These are phyloP conservation scores for Pseudogymnoascus sp. DNA, from an alignment of 2,329 filamentous ascomycete species.

Conservation along the genomic window DNA sequence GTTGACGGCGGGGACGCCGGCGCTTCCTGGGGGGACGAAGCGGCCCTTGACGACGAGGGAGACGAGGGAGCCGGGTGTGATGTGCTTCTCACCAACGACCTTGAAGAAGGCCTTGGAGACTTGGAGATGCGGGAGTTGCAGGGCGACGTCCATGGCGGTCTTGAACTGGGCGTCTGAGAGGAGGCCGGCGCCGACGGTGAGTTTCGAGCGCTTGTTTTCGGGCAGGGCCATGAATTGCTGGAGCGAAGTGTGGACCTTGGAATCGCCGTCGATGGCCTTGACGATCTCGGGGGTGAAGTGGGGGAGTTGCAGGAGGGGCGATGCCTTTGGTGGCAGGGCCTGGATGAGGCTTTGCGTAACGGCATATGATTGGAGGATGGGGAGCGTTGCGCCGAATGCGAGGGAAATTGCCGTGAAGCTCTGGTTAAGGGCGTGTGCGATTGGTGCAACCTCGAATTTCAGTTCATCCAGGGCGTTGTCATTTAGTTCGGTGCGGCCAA, in stretches of 20 bases:
- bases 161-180: conserved; percentile 70
- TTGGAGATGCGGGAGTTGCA: conserved; percentile 73
- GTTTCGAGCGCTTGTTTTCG: conserved; percentile 61
- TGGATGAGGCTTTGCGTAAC: conserved; percentile 84
- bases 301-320: conserved; percentile 86
- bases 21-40: conserved; percentile 78
- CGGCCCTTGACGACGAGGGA: conserved; percentile 93
- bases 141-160: conserved; percentile 66
- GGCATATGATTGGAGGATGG: conserved; percentile 74
- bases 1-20: conserved; percentile 64
- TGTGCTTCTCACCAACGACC: conserved; percentile 85
- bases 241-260: conserved; percentile 66
- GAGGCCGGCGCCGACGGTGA: conserved; percentile 62
- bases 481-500: conserved; percentile 78
- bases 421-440: conserved; percentile 76
- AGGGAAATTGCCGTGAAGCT: conserved; percentile 81
- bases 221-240: conserved; percentile 85
- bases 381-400: conserved; percentile 74
- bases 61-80: conserved; percentile 86
- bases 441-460: conserved; percentile 83
- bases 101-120: conserved; percentile 97
- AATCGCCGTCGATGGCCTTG: conserved; percentile 63
- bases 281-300: conserved; percentile 65
- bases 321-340: conserved; percentile 73
- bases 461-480: conserved; percentile 70